These are phyloP conservation scores for Pholiota conissans DNA, from an alignment of 768 basidiomycete genomes.

Conservation along the genomic window DNA sequence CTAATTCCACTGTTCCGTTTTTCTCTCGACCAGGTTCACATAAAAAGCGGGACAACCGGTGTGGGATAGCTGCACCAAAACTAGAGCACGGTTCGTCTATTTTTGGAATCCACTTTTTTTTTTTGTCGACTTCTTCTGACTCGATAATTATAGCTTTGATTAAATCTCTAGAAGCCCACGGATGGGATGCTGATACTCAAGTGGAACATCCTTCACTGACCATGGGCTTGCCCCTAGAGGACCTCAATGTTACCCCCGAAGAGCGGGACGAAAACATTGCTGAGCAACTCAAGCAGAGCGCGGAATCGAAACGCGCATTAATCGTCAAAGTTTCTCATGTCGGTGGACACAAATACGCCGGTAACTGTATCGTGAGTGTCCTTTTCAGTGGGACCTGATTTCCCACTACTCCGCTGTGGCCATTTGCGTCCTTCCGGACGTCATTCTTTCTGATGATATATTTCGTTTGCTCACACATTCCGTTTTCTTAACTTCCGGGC, in stretches of 20 bases:
- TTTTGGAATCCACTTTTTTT: slow-evolving; percentile 7
- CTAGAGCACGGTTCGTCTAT: slow-evolving; percentile 65
- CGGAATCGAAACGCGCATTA: slow-evolving; percentile 65
- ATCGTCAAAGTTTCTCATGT: slow-evolving; percentile 88
- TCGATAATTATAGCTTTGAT: slow-evolving; percentile 50
- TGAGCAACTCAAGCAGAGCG: slow-evolving; percentile 52
- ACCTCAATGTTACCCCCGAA: slow-evolving; percentile 47
- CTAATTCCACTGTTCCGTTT: slow-evolving; percentile 15
- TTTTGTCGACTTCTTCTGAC: slow-evolving; percentile 7
- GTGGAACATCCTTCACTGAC: slow-evolving; percentile 56
- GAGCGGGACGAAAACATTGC: slow-evolving; percentile 58
- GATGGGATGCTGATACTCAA: slow-evolving; percentile 78
- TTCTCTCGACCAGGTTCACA: slow-evolving; percentile 71
- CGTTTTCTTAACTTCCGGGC: slow-evolving; percentile 8
- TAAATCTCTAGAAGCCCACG: slow-evolving; percentile 59
- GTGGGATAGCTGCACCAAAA: slow-evolving; percentile 82
- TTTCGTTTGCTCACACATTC: slow-evolving; percentile 3
- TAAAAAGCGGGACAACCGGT: slow-evolving; percentile 90
- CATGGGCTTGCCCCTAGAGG: slow-evolving; percentile 60
- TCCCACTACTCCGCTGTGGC: background rate
- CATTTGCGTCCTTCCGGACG: background rate
- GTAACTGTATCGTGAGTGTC: slow-evolving; percentile 80
- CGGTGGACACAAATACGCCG: slow-evolving; percentile 92
- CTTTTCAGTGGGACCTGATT: slow-evolving; percentile 7
- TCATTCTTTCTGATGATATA: background rate